Evolutionary conservation across 2,329 filamentous ascomycete species (phyloP).

Genomic region (Aureobasidium sp.): DNA sequence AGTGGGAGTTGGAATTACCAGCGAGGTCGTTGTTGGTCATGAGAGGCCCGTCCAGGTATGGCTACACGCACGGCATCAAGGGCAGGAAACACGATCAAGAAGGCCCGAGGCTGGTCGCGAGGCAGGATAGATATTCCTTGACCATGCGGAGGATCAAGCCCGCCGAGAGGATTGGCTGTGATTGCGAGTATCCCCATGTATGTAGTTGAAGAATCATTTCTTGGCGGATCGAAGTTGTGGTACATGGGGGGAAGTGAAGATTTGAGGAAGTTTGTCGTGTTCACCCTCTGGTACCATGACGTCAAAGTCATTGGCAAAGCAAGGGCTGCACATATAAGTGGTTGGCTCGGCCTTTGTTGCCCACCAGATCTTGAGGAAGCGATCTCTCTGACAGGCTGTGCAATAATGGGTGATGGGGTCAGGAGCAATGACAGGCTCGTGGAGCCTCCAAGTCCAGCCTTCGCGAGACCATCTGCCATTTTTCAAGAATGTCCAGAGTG

Average conservation of each 20-base stretch:
- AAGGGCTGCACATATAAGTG: not conserved
- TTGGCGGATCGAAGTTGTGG: not conserved
- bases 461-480: not conserved
- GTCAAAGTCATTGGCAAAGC: not conserved
- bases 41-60: slow-evolving; percentile 9
- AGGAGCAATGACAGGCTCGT: not conserved
- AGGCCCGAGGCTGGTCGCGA: not conserved
- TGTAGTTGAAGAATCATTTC: slow-evolving; percentile 1
- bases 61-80: slow-evolving; percentile 13
- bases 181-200: slow-evolving; percentile 9
- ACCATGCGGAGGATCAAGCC: slow-evolving; percentile 14
- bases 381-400: not conserved
- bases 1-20: slow-evolving; percentile 13
- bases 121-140: slow-evolving; percentile 12
- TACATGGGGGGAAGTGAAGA: not conserved
- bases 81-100: slow-evolving; percentile 12
- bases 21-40: slow-evolving; percentile 11
- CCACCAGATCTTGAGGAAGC: not conserved
- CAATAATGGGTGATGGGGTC: not conserved
- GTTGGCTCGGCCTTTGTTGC: not conserved
- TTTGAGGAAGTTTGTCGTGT: not conserved
- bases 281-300: not conserved
- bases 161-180: slow-evolving; percentile 1
- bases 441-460: not conserved
- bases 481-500: too few relatives aligned